These are phyloP conservation scores for Thalassiosira sp. DNA, from an alignment of 352 stramenopile species.

Conservation along the genomic window DNA sequence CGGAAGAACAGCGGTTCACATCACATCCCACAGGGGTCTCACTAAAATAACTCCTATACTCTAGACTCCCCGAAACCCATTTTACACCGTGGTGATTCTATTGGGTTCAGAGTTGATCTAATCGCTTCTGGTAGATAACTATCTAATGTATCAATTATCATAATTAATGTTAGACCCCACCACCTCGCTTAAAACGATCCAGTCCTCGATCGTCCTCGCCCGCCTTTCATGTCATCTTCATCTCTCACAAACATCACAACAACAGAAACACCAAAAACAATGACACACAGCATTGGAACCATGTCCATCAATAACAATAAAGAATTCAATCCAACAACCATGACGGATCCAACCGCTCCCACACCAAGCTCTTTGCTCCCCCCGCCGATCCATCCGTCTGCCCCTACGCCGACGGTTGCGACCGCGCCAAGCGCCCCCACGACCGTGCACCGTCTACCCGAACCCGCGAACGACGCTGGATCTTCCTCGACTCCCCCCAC, in stretches of 20 bases:
- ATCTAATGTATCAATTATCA: too few species aligned
- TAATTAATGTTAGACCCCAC: too few species aligned
- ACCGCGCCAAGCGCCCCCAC: background rate
- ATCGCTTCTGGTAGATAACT: too few species aligned
- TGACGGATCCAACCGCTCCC: background rate
- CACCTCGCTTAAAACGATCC: too few species aligned
- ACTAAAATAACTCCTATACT: too few species aligned
- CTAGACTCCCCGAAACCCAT: too few species aligned
- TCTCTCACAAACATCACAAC: background rate
- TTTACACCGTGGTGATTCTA: too few species aligned
- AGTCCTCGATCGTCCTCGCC: too few species aligned
- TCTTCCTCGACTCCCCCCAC: background rate
- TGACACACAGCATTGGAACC: background rate
- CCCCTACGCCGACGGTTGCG: too few species aligned
- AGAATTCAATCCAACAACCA: background rate
- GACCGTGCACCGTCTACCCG: background rate
- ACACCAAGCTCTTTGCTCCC: background rate
- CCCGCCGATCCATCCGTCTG: background rate
- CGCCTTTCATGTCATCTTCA: background rate
- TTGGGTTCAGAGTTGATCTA: too few species aligned
- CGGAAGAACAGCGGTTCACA: too few species aligned
- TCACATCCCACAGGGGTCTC: too few species aligned
- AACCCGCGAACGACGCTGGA: background rate
- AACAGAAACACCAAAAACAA: background rate
- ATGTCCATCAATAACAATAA: background rate